phyloP scores from a whole-genome alignment of 2,329 filamentous ascomycete genomes.

The Cordyceps cateniannulata region DNA sequence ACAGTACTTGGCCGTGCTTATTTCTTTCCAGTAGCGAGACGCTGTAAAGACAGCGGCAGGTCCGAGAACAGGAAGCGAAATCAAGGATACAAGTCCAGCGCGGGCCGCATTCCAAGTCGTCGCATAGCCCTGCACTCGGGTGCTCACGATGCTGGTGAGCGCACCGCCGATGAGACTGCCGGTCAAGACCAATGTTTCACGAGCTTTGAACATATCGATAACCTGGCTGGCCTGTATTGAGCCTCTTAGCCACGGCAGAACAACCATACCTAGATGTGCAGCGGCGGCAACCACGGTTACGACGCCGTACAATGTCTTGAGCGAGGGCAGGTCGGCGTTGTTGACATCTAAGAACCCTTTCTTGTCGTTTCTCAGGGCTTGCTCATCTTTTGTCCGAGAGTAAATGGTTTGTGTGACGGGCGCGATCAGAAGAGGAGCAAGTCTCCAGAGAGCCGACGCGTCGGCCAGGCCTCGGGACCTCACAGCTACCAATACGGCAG shows the following conservation, averaged over 20 bases:
- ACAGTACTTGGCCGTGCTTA: neutral
- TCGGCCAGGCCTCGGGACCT: neutral
- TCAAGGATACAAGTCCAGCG: neutral
- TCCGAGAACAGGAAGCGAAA: neutral
- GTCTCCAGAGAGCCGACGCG: neutral
- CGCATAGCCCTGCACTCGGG: neutral
- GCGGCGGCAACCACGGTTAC: neutral
- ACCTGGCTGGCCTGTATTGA: neutral
- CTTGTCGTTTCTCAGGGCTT: neutral
- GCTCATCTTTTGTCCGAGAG: neutral
- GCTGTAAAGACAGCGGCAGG: neutral
- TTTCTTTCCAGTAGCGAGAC: constrained; percentile 1
- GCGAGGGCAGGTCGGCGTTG: neutral
- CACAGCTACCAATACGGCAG: neutral
- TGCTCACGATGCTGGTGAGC: neutral
- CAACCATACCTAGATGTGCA: neutral
- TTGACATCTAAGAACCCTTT: neutral
- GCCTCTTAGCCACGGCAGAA: neutral
- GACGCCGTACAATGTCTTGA: neutral
- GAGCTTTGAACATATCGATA: neutral
- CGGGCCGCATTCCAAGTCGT: neutral
- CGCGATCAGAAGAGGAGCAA: neutral
- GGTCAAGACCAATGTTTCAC: neutral
- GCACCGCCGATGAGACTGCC: neutral
- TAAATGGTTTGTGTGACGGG: neutral